Evolutionary conservation across 23 red algal species (phyloP).

Genomic region (Gracilaria gracilis): DNA sequence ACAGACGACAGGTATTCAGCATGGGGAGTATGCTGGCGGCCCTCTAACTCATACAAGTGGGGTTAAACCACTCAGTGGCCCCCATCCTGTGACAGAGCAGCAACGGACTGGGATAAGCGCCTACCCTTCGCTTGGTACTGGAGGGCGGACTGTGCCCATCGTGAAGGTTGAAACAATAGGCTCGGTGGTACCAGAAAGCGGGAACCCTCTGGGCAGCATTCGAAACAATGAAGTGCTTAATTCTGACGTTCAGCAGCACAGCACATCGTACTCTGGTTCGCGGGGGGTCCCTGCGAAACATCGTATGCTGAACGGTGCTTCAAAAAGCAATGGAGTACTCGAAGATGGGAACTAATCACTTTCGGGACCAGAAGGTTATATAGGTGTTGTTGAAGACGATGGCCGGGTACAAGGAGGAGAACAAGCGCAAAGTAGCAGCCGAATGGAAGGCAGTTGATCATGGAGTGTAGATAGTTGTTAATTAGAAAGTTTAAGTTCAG

Average conservation of each 20-base stretch:
- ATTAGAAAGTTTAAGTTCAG: background rate
- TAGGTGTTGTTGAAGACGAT: background rate
- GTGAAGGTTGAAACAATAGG: background rate
- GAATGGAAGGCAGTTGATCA: background rate
- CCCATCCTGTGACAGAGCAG: background rate
- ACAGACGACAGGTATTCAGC: slow-evolving; percentile 15
- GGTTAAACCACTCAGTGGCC: background rate
- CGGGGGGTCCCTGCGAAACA: background rate
- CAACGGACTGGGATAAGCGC: background rate
- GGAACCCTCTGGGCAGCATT: background rate
- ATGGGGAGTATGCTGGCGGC: slow-evolving; percentile 4
- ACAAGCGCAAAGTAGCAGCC: no score
- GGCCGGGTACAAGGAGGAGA: background rate
- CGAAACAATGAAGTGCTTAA: background rate
- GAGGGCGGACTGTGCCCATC: background rate
- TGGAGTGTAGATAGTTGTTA: background rate
- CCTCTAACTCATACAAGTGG: background rate
- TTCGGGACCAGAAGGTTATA: background rate
- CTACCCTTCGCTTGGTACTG: background rate
- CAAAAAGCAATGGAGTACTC: slow-evolving; percentile 17
- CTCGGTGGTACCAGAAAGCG: background rate
- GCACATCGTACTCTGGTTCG: background rate
- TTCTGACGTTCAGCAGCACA: slow-evolving; percentile 9
- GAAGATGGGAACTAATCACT: background rate
- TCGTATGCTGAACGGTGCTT: slow-evolving; percentile 1